Conservation (phyloP, 495 filamentous ascomycete genomes). For the Parathielavia appendiculata region DNA sequence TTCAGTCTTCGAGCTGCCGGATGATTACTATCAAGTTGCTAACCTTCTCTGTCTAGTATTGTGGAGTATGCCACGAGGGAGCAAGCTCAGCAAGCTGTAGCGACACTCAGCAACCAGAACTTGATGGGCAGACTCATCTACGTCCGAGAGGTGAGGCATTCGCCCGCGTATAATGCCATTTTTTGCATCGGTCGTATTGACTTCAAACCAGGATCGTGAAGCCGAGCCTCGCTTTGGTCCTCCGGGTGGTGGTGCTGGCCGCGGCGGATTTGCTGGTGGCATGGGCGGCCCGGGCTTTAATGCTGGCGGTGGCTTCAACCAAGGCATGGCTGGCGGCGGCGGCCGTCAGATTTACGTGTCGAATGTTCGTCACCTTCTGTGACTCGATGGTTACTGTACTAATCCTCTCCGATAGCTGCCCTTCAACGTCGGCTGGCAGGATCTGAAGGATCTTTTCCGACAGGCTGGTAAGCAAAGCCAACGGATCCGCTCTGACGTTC, state of each 20-base stretch:
- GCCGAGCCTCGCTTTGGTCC: slow-evolving; percentile 89
- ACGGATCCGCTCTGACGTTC: too few species aligned
- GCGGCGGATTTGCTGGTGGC: slow-evolving; percentile 60
- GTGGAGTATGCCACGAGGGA: slow-evolving; percentile 99
- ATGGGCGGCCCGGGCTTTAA: slow-evolving; percentile 42
- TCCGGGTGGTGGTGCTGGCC: slow-evolving; percentile 49
- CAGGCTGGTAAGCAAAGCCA: slow-evolving; percentile 74
- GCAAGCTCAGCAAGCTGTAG: slow-evolving; percentile 96
- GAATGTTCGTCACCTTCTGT: slow-evolving; percentile 73
- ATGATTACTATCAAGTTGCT: slow-evolving; percentile 5
- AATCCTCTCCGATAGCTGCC: slow-evolving; percentile 64
- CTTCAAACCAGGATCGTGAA: slow-evolving; percentile 69
- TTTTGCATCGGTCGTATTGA: slow-evolving; percentile 10
- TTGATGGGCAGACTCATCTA: slow-evolving; percentile 97
- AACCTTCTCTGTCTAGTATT: slow-evolving; percentile 59
- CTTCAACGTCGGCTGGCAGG: slow-evolving; percentile 97
- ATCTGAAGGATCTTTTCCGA: slow-evolving; percentile 97
- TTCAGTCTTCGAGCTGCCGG: slow-evolving; percentile 16
- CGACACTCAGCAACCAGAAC: slow-evolving; percentile 97
- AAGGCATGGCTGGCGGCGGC: slow-evolving; percentile 38
- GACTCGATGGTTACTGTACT: slow-evolving; percentile 33
- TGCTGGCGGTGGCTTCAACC: slow-evolving; percentile 38
- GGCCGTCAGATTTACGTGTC: slow-evolving; percentile 90
- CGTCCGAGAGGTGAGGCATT: slow-evolving; percentile 78
- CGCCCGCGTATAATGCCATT: background rate